Base-by-base conservation (phyloP, 257 asterid species). In the Nicotiana knightiana region DNA sequence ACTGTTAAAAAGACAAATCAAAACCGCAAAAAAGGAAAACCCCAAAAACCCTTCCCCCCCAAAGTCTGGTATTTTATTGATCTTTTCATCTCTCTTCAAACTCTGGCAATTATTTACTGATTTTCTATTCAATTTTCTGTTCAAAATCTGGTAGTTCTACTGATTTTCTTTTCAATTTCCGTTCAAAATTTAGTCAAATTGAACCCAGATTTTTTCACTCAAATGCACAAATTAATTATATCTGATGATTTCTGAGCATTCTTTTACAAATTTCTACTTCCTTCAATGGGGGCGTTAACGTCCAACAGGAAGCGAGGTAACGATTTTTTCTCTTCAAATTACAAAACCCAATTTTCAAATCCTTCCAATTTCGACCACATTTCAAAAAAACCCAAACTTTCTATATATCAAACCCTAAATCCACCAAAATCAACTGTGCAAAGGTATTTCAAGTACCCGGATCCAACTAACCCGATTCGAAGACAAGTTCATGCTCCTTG, bases 401-500 rank as follows among this genome's bases (percentile, higher is more conserved):
- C 87, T 1, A 57, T 51, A 64, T 28, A 57, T 80, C 83, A 77
- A 66, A 75, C 16, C 39, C 68, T 75, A 51, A 26, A 26, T 51
- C 80, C 35, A n/a, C 37, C 83, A 43, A 85, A 75, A 24, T 88
- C 88, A 54, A 16, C 83, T 39, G 62, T 61, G 59, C 85, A 85
- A 4, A 86, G 88, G 83, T n/a, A 86, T 79, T 54, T 83, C 39
- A 77, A 12, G 87, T 92, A 93, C 83, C 97, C 98, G 10, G 88
- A 83, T 3, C 24, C 33, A 33, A 86, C 81, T 51, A 7, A 68
- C 46, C 84, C 66, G 73, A 82, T 85, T 51, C 30, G 17, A 33
- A 85, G 97, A 73, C 89, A 80, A 63, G 86, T 88, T 79, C 98
- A 92, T 84, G 97, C 92, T 80, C 98, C 98, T 2, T 82, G 87